phyloP scores from a whole-genome alignment of 805 yeast genomes.

The Starmerella stigmatis region DNA sequence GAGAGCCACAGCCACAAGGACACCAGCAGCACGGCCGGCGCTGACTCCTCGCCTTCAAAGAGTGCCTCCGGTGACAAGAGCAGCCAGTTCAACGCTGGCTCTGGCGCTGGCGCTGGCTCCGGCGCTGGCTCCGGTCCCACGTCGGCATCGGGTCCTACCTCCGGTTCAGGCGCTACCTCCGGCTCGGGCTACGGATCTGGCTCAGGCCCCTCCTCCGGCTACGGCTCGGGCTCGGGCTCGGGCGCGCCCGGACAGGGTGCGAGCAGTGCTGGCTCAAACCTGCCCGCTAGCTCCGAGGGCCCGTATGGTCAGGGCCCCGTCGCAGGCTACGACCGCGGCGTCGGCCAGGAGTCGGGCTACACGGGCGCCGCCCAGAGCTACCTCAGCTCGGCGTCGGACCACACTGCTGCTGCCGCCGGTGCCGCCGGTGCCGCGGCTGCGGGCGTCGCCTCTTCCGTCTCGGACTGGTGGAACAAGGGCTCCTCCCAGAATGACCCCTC shows the following conservation, averaged over 20 bases:
- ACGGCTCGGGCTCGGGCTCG: too few relatives aligned
- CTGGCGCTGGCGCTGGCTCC: too few relatives aligned
- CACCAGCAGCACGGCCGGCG: not conserved
- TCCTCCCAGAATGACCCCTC: not conserved
- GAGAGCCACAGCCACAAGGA: not conserved
- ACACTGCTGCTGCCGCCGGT: conserved; percentile 11
- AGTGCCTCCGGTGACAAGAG: too few relatives aligned
- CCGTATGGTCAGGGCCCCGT: not conserved
- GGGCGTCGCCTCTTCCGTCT: conserved; percentile 16
- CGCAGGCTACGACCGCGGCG: conserved; percentile 5
- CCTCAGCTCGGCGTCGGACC: not conserved
- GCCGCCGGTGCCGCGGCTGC: conserved; percentile 14
- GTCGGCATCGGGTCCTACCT: not conserved
- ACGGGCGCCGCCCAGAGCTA: not conserved
- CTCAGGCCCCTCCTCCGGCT: too few relatives aligned
- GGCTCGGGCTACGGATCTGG: not conserved
- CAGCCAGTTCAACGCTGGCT: not conserved
- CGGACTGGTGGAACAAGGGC: conserved; percentile 6
- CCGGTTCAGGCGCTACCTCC: not conserved
- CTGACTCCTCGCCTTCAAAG: not conserved
- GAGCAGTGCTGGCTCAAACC: not conserved
- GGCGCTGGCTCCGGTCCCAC: not conserved
- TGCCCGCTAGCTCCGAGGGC: too few relatives aligned
- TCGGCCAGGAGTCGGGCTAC: not conserved
- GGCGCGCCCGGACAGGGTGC: too few relatives aligned